Evolutionary conservation across 2,329 filamentous ascomycete genomes (phyloP), one percentile per base, ranked within the genome.

Genomic region (Herpotrichia juniperi): DNA sequence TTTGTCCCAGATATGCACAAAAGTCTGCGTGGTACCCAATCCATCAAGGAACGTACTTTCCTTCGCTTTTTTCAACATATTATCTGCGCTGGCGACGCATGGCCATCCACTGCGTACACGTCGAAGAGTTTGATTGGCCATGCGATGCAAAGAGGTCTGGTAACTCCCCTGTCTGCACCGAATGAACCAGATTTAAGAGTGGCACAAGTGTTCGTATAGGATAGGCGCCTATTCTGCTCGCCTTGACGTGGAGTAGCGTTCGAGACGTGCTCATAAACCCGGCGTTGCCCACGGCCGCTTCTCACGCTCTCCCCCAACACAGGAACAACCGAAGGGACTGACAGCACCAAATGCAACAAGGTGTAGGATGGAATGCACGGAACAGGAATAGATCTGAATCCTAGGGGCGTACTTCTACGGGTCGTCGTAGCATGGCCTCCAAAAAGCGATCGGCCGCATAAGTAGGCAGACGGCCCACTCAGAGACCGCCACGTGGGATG

Each of bases 401-500:
- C 54, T 58, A 47, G 53, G 45, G 56, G 51, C 48, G 46, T 43
- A 24, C 50, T 51, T 47, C 56, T 54, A 48, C 59, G 55, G 57
- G 57, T 53, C 51, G 56, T 31, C 57, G 52, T 53, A 50, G 57
- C 42, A 47, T 55, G 51, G 57, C 51, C 55, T 56, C 53, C 50
- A 45, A 51, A 57, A 60, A 59, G 51, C 62, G 69, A 73, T 73
- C 71, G 69, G 64, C 64, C 63, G 62, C 54, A 52, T 63, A n/a
- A n/a, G n/a, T n/a, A 40, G 66, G 60, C 60, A 74, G 68, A 62
- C 21, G 37, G 37, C 37, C 73, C 72, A 75, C 67, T 75, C 72
- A 75, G 71, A 70, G 70, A 68, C 64, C 66, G 73, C 72, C 73
- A 75, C 73, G 73, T 75, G 62, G 62, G 68, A 57, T 64, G 47